These are phyloP conservation scores for Puccinia polysora DNA, from an alignment of 1,284 basidiomycete genomes.

Conservation along the genomic window DNA sequence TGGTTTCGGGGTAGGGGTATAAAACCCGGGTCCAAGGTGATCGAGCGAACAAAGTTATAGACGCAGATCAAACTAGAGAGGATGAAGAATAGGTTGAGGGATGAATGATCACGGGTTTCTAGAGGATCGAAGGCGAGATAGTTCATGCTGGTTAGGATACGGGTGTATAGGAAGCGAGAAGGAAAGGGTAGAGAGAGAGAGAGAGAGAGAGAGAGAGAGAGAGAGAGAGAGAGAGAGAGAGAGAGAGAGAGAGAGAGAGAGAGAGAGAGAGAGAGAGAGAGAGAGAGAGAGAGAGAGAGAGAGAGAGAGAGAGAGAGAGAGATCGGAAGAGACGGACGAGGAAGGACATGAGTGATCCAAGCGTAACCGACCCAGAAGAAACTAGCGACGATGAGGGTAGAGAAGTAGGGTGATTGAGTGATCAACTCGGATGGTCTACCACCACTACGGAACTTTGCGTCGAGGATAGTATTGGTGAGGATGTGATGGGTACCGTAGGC, in stretches of 20 bases:
- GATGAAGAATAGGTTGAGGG: slow-evolving; percentile 71
- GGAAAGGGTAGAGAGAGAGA: no score
- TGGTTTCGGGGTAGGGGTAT: slow-evolving; percentile 69
- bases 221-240: neutral
- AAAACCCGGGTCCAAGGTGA: slow-evolving; percentile 83
- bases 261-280: neutral
- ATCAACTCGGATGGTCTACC: slow-evolving; percentile 51
- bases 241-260: slow-evolving; percentile 13
- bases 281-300: slow-evolving; percentile 48
- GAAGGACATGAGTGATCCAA: slow-evolving; percentile 71
- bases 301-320: neutral
- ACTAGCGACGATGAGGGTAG: slow-evolving; percentile 78
- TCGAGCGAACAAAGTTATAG: slow-evolving; percentile 84
- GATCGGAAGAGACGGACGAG: slow-evolving; percentile 57
- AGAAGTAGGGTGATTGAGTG: slow-evolving; percentile 70
- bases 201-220: neutral
- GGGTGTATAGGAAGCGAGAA: neutral
- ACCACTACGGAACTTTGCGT: slow-evolving; percentile 57
- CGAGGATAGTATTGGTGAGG: slow-evolving; percentile 73
- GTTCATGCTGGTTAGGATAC: no score
- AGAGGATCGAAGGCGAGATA: slow-evolving; percentile 20
- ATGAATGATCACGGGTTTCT: slow-evolving; percentile 71
- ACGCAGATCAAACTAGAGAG: slow-evolving; percentile 67
- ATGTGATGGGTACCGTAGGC: slow-evolving; percentile 92
- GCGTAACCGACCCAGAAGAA: slow-evolving; percentile 79